Evolutionary conservation across 1,139 yeast genomes (phyloP), one percentile per base, ranked within the genome.

Genomic region (Nakaseomyces sp.): DNA sequence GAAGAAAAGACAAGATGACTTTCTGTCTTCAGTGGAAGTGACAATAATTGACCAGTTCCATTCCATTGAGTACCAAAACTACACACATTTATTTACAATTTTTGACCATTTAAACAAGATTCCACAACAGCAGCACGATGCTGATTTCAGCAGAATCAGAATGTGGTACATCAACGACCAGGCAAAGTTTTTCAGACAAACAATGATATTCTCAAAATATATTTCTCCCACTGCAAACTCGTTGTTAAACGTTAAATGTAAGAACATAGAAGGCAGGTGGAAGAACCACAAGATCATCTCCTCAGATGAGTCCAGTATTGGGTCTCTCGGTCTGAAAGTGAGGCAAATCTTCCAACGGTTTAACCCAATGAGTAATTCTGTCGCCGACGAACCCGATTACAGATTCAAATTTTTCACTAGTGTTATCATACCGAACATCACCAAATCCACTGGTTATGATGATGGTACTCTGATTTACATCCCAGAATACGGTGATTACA

Each of bases 111-210:
- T 88, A 46, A 88, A 88, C 64, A 69, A 73, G 47, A 77, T 87
- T 38, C 98, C 98, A 5, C 72, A 75, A 43, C 81, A 83, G 54
- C 78, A 83, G 47, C 79, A 73, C 47, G 94, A 85, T 52, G 85
- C 95, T 17, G 98, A 91, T 65, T 91, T 91, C 62, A 80, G 93
- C 45, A 74, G 99, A 55, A 81, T 91, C 37, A 73, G 96, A 54
- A 82, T 85, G 82, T 89, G 95, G 95, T 80, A 82, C 36, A 79
- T 91, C 50, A 89, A 91, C 57, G 95, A 87, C 50, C 81, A 85
- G 54, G 81, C 87, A n/a, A 72, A 69, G 48, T 69, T 70, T 42
- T 70, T 89, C 47, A 76, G 96, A 32, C 99, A 91, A 64, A 77
- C 85, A 0, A 66, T 93, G 56, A 70, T 85, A 4, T 80, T 91